Conservation (phyloP, 441 rosid species). For the Erodium texanum region DNA sequence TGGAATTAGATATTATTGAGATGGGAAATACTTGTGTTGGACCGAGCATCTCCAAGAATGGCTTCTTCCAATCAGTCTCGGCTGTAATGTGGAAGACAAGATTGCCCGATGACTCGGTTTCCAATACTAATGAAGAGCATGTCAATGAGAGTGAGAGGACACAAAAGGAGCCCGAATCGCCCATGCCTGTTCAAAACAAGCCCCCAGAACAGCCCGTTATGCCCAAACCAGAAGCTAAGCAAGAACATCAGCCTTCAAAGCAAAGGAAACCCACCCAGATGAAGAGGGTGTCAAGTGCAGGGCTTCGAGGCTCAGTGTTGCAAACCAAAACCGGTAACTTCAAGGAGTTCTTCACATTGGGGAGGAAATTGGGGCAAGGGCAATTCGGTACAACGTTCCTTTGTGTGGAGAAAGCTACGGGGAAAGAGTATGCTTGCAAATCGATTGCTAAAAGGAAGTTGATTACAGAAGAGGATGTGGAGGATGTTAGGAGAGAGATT, state of each 20-base stretch:
- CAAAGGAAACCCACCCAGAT: constrained; percentile 54
- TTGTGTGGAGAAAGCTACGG: constrained; percentile 24
- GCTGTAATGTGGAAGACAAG: constrained; percentile 57
- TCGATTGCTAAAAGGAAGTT: constrained; percentile 88
- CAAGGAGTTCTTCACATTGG: constrained; percentile 59
- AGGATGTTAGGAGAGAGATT: constrained; percentile 87
- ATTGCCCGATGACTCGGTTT: constrained; percentile 38
- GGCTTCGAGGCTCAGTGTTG: constrained; percentile 62
- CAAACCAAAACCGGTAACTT: constrained; percentile 67
- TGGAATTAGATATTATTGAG: constrained; percentile 31
- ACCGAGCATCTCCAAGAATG: constrained; percentile 49
- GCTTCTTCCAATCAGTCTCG: constrained; percentile 55
- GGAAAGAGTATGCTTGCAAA: constrained; percentile 70
- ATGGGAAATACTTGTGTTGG: constrained; percentile 74
- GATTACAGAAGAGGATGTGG: constrained; percentile 75
- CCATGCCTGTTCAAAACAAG: constrained; percentile 56
- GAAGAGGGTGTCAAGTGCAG: constrained; percentile 78
- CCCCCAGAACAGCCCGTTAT: constrained; percentile 53
- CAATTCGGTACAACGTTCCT: constrained; percentile 74
- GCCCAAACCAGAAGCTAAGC: constrained; percentile 36
- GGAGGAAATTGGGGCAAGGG: constrained; percentile 92
- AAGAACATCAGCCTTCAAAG: constrained; percentile 24
- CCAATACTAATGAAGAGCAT: constrained; percentile 27
- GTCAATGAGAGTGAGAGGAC: constrained; percentile 25
- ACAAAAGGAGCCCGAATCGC: constrained; percentile 37